Conservation (phyloP, 305 asterid genomes). For the Fraxinus platypoda region DNA sequence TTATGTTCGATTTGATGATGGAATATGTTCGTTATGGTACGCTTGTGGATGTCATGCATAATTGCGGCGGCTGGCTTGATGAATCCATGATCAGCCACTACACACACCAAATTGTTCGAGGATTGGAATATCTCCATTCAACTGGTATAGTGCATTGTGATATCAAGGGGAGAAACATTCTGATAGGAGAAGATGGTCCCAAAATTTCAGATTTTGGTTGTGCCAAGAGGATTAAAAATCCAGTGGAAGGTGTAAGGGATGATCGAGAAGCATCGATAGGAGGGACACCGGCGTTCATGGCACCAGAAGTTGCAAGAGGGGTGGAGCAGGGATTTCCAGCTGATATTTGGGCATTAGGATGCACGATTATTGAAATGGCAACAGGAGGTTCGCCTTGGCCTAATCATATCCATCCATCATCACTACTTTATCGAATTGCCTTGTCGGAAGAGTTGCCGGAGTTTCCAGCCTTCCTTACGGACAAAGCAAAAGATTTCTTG, state of each 20-base stretch:
- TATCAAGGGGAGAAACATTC: constrained; percentile 64
- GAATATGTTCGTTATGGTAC: constrained; percentile 58
- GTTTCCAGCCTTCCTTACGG: constrained; percentile 51
- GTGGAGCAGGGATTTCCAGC: constrained; percentile 61
- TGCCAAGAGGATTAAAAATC: constrained; percentile 32
- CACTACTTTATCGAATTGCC: constrained; percentile 47
- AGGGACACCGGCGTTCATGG: constrained; percentile 81
- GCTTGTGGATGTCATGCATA: constrained; percentile 32
- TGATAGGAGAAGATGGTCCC: constrained; percentile 35
- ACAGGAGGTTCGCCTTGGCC: constrained; percentile 68
- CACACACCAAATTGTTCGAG: constrained; percentile 45
- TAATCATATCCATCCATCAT: constrained; percentile 25
- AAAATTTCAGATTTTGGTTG: constrained; percentile 78
- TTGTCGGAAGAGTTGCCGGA: constrained; percentile 54
- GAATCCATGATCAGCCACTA: constrained; percentile 37
- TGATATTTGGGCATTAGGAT: constrained; percentile 82
- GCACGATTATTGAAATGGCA: constrained; percentile 73
- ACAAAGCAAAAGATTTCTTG: constrained; percentile 54
- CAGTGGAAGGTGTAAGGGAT: constrained; percentile 15
- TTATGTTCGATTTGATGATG: constrained; percentile 51
- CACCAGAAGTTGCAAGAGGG: constrained; percentile 74
- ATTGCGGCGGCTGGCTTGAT: constrained; percentile 33
- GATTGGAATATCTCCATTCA: constrained; percentile 60
- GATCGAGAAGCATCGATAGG: constrained; percentile 26
- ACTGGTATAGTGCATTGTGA: constrained; percentile 77